Evolutionary conservation across 2,329 filamentous ascomycete genomes (phyloP), one percentile per base, ranked within the genome.

Genomic region (Phialemonium atrogriseum): DNA sequence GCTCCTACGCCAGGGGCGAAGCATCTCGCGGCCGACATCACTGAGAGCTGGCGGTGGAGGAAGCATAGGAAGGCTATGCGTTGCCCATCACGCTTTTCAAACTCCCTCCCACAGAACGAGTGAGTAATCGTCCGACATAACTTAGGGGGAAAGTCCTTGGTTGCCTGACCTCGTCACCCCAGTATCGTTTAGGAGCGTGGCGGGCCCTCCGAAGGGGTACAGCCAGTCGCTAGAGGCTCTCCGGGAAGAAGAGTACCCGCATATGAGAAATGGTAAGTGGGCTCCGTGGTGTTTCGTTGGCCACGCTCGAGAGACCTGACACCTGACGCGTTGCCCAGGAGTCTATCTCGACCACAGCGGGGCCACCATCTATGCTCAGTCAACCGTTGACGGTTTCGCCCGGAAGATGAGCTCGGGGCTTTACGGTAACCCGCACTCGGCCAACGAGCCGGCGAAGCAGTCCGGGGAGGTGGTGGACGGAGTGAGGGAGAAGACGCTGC

Each of bases 371-470:
- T 76, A 75, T 43, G 67, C 75, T 26, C 68, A 61, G 40, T 74
- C 74, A 16, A 60, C 76, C 21, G 58, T 80, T 24, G 60, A 67
- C 27, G 57, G 59, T 15, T 78, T 80, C 50, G 64, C 69, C 5
- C 49, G 56, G 3, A 68, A 74, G 42, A 65, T 81, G 52, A 56
- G 66, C 24, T 47, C 57, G 20, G 70, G 66, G 38, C 59, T 82
- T n/a, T 77, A 78, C 44, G 77, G 77, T 9, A 83, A 83, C 43
- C 78, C 78, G 3, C 79, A 83, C 48, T 82, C 78, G 2, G 65
- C 72, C 41, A 77, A 74, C 22, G 59, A 64, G 11, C 73, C 75
- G 0, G 76, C 74, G 10, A 68, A 66, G 34, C 54, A 71, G 13
- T 68, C 72, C 2, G 73, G 73, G 5, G 62, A 70, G 17, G 59